A percentile compares a stretch with the other conserved stretches of the same genome.
phyloP scores from a whole-genome alignment of 768 basidiomycete species.

The Pseudohyphozyma bogoriensis region DNA sequence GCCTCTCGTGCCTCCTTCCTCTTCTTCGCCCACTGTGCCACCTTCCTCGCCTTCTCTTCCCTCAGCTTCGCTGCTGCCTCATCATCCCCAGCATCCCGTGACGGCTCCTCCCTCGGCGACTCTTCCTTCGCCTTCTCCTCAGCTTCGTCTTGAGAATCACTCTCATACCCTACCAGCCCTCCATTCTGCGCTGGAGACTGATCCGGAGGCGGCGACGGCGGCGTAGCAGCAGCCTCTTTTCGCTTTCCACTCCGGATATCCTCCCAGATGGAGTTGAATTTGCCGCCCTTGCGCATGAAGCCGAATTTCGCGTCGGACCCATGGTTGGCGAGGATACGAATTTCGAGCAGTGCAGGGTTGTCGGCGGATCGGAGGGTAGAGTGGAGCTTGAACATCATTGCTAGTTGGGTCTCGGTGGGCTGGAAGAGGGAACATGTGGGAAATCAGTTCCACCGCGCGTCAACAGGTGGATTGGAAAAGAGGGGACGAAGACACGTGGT shows the following conservation, averaged over 20 bases:
- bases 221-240: too few species aligned
- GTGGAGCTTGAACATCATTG: conserved; percentile 67
- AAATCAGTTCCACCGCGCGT: conserved; percentile 5
- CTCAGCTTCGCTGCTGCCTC: neutral
- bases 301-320: conserved; percentile 67
- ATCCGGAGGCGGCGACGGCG: neutral
- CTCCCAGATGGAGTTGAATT: conserved; percentile 17
- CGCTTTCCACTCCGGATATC: conserved; percentile 5
- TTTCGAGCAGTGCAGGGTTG: conserved; percentile 71
- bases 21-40: conserved; percentile 1
- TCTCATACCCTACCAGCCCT: conserved; percentile 18
- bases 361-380: conserved; percentile 56
- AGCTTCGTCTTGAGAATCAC: neutral
- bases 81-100: neutral
- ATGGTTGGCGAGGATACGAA: conserved; percentile 80
- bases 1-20: conserved; percentile 3
- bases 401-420: conserved; percentile 53
- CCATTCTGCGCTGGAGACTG: neutral
- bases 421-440: conserved; percentile 36
- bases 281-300: conserved; percentile 45
- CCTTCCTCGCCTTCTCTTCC: conserved; percentile 3
- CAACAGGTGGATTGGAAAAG: neutral
- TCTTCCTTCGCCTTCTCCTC: neutral
- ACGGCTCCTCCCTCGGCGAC: neutral
- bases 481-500: too few species aligned